phyloP scores from a whole-genome alignment of 306 rosid species.

The Amphicarpaea edgeworthii region DNA sequence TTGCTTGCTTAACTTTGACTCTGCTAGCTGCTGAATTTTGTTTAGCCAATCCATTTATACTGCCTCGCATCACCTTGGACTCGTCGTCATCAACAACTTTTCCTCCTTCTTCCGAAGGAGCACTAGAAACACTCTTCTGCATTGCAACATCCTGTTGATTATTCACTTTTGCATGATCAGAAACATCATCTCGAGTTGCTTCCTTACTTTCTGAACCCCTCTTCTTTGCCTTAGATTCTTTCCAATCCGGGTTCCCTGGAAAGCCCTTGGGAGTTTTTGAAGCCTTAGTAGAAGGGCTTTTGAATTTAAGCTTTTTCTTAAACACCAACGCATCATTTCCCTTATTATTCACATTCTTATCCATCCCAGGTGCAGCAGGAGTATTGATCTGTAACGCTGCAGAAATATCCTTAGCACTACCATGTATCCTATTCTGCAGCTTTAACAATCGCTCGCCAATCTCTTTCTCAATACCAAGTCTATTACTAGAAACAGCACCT shows the following conservation, averaged over 20 bases:
- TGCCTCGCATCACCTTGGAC: constrained; percentile 2
- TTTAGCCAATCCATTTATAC: constrained; percentile 48
- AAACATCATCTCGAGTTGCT: constrained; percentile 27
- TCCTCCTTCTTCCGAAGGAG: constrained; percentile 39
- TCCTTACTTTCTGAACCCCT: constrained; percentile 25
- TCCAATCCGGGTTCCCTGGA: constrained; percentile 48
- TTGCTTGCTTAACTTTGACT: constrained; percentile 50
- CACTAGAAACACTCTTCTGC: constrained; percentile 34
- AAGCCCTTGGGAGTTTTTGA: constrained; percentile 69
- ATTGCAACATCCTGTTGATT: constrained; percentile 34
- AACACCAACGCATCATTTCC: constrained; percentile 52
- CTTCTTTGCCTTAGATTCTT: constrained; percentile 41
- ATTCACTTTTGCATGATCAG: constrained; percentile 37
- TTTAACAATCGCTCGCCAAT: constrained; percentile 58
- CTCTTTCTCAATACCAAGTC: constrained; percentile 67
- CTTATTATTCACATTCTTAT: constrained; percentile 38
- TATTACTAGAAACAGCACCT: constrained; percentile 42
- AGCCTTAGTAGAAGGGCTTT: constrained; percentile 55
- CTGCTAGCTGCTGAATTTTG: constrained; percentile 40
- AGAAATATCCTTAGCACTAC: constrained; percentile 47
- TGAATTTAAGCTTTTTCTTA: constrained; percentile 64
- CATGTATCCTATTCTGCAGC: constrained; percentile 60
- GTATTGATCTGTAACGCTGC: constrained; percentile 39
- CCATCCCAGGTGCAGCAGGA: constrained; percentile 44
- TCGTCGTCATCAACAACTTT: neutral